These are phyloP conservation scores for Helotiales sp. DNA, from an alignment of 2,329 filamentous ascomycete genomes.

Conservation along the genomic window DNA sequence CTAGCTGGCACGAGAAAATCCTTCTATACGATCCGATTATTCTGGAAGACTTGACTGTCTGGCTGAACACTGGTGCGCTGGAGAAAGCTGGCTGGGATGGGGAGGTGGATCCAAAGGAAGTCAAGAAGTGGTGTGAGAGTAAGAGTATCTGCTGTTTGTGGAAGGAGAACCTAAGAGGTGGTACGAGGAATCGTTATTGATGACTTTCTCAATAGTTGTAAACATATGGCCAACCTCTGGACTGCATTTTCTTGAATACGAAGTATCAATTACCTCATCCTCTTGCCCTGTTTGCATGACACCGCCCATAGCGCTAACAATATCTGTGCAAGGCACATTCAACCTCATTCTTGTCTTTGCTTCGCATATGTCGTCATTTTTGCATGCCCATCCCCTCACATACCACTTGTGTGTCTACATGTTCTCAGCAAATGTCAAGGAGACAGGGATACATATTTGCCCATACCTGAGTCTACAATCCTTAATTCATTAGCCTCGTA, in stretches of 20 bases:
- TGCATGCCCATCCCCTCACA: background rate
- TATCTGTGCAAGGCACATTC: background rate
- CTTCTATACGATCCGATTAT: conserved; percentile 91
- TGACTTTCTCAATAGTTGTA: background rate
- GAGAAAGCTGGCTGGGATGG: conserved; percentile 66
- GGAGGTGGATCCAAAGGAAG: conserved; percentile 66
- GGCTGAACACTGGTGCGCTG: conserved; percentile 78
- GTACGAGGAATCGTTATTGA: conserved; percentile 38
- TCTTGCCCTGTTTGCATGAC: no score
- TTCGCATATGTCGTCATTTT: background rate
- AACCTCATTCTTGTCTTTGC: background rate
- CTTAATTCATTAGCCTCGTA: background rate
- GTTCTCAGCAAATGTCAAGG: background rate
- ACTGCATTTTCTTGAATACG: background rate
- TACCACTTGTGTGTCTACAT: background rate
- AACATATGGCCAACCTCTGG: background rate
- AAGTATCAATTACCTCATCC: background rate
- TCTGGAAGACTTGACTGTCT: conserved; percentile 81
- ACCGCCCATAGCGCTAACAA: background rate
- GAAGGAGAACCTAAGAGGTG: conserved; percentile 48
- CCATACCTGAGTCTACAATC: background rate
- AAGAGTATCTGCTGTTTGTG: conserved; percentile 85
- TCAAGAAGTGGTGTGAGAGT: conserved; percentile 89
- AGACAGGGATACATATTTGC: background rate
- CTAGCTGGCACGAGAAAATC: conserved; percentile 91